Evolutionary conservation across 345 rosid genomes (phyloP).

Genomic region (Gossypium turneri): DNA sequence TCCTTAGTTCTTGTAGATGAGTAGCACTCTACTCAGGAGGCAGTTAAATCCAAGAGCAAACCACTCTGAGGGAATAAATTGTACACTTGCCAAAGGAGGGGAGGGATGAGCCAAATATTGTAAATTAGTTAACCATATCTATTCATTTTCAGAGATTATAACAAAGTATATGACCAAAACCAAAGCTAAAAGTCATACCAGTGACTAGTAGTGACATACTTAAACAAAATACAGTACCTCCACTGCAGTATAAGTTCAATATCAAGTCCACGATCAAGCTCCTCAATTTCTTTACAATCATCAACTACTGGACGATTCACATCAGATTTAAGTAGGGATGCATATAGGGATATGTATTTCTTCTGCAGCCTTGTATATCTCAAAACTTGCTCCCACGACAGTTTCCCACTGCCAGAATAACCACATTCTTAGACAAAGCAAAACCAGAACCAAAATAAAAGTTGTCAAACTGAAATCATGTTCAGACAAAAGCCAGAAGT

Average conservation of each 20-base stretch:
- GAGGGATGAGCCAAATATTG: slow-evolving; percentile 1
- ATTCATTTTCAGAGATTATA: not conserved
- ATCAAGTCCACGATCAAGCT: slow-evolving; percentile 81
- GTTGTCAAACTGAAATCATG: not conserved
- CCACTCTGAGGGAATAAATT: not conserved
- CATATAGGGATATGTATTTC: slow-evolving; percentile 82
- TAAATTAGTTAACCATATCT: not conserved
- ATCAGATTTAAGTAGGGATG: slow-evolving; percentile 84
- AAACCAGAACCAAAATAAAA: slow-evolving; percentile 13
- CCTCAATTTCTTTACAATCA: slow-evolving; percentile 74
- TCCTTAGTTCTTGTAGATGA: not conserved
- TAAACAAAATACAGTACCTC: slow-evolving; percentile 54
- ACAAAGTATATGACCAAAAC: not conserved
- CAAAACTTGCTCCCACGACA: slow-evolving; percentile 90
- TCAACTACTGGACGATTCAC: slow-evolving; percentile 50
- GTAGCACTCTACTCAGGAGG: not conserved
- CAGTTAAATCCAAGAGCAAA: slow-evolving; percentile 3
- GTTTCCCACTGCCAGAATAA: slow-evolving; percentile 74
- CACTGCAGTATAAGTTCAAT: slow-evolving; percentile 89
- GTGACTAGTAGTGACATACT: not conserved
- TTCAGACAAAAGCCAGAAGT: slow-evolving; percentile 5
- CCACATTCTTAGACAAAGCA: slow-evolving; percentile 30
- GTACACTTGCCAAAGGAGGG: not conserved
- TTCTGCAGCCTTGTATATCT: slow-evolving; percentile 72
- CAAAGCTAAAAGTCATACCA: not conserved